Evolutionary conservation across 768 basidiomycete genomes (phyloP).

Genomic region (Podaxis carcinomalis): DNA sequence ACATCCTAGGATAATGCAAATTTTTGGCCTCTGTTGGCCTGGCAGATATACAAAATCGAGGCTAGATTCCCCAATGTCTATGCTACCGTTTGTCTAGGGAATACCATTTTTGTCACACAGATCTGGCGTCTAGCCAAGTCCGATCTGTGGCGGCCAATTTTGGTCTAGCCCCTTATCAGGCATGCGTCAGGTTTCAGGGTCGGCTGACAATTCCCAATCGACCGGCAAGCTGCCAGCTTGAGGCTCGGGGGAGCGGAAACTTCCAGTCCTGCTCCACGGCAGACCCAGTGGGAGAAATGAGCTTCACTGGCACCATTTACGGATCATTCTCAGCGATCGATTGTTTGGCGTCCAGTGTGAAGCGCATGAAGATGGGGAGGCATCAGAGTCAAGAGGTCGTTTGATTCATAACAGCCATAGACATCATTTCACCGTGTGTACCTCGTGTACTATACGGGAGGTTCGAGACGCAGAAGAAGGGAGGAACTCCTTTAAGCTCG

Average conservation of each 20-base stretch:
- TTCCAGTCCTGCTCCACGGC: constrained; percentile 5
- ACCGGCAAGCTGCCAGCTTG: constrained; percentile 1
- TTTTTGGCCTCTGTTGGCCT: neutral
- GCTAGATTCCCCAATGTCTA: neutral
- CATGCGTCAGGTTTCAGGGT: constrained; percentile 11
- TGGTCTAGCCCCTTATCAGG: constrained; percentile 2
- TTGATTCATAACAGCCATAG: constrained; percentile 5
- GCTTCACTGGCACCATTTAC: neutral
- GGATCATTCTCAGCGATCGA: constrained; percentile 8
- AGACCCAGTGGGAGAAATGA: neutral
- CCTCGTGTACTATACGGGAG: constrained; percentile 11
- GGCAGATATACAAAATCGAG: neutral
- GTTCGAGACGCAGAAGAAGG: neutral
- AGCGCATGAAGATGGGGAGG: constrained; percentile 8
- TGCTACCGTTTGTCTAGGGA: neutral
- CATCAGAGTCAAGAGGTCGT: constrained; percentile 3
- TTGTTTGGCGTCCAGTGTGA: constrained; percentile 4
- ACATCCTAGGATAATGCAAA: neutral
- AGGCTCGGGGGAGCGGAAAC: constrained; percentile 1
- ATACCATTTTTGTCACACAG: neutral
- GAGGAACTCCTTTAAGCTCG: constrained; percentile 3
- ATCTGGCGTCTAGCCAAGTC: neutral
- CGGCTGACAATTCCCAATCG: neutral
- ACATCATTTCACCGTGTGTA: constrained; percentile 12
- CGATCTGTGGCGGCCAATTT: constrained; percentile 3